Evolutionary conservation across 2,329 filamentous ascomycete species (phyloP).

Genomic region (Pochonia chlamydosporia): DNA sequence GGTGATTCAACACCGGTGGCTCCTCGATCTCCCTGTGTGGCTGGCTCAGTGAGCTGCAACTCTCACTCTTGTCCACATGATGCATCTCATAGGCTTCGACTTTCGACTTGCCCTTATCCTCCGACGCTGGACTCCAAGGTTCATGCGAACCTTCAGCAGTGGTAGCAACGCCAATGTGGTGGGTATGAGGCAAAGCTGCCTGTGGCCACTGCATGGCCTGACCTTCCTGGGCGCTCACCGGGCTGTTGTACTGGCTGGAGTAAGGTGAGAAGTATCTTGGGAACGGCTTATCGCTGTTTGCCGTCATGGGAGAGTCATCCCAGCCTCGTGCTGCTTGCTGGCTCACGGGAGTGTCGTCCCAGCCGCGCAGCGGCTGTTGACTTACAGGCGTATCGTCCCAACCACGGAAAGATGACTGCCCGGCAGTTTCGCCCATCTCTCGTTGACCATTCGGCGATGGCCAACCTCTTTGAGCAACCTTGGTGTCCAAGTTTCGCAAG

Average conservation of each 20-base stretch:
- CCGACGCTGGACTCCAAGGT: conserved; percentile 2
- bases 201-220: conserved; percentile 31
- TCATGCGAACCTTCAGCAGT: neutral
- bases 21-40: conserved; percentile 18
- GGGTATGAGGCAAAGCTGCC: conserved; percentile 8
- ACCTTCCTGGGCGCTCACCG: conserved; percentile 39
- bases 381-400: conserved; percentile 46
- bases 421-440: conserved; percentile 22
- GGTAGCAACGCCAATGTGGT: conserved; percentile 14
- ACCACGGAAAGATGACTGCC: conserved; percentile 17
- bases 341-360: conserved; percentile 52
- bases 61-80: conserved; percentile 20
- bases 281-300: conserved; percentile 31
- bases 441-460: conserved; percentile 24
- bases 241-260: conserved; percentile 53
- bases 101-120: conserved; percentile 36
- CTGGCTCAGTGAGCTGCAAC: conserved; percentile 17
- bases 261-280: conserved; percentile 54
- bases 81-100: conserved; percentile 44
- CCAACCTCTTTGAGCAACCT: conserved; percentile 34
- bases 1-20: conserved; percentile 39
- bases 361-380: conserved; percentile 44
- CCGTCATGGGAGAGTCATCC: conserved; percentile 47
- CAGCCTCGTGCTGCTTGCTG: conserved; percentile 46
- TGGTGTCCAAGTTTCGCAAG: conserved; percentile 41